phyloP scores from a whole-genome alignment of 768 basidiomycete genomes.

The Chalciporus piperatus region DNA sequence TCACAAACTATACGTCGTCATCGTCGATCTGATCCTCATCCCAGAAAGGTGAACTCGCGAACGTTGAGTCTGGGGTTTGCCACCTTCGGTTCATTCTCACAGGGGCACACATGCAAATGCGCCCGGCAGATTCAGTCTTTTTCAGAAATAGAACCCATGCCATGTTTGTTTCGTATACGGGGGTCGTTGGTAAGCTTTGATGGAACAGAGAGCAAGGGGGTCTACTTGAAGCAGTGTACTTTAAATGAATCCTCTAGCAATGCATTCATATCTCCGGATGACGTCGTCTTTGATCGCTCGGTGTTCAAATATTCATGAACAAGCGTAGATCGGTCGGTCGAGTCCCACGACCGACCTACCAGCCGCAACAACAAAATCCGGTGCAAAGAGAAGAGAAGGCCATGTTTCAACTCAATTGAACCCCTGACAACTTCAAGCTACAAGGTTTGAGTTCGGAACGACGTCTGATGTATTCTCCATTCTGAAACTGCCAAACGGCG shows the following conservation, averaged over 20 bases:
- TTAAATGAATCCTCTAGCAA: background rate
- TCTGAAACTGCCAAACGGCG: background rate
- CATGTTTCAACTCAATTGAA: background rate
- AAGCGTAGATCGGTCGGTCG: background rate
- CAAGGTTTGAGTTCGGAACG: background rate
- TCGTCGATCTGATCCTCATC: background rate
- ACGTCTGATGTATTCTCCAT: background rate
- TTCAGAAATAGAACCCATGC: background rate
- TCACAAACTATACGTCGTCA: background rate
- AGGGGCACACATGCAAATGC: background rate
- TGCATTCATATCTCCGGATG: background rate
- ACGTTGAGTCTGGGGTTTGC: background rate
- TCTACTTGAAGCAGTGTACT: background rate
- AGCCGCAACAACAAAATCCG: background rate
- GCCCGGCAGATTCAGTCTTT: background rate
- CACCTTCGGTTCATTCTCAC: background rate
- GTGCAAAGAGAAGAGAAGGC: too few relatives aligned
- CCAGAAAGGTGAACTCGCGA: background rate
- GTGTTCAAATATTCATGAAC: background rate
- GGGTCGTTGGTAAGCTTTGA: too few relatives aligned
- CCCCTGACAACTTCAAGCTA: constrained; percentile 1
- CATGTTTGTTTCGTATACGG: background rate
- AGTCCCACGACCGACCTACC: background rate
- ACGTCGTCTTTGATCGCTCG: background rate
- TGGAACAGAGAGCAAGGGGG: too few relatives aligned